Evolutionary conservation across 768 basidiomycete species (phyloP), one percentile per base, ranked within the genome.

Genomic region (Neoboletus subvelutipes): DNA sequence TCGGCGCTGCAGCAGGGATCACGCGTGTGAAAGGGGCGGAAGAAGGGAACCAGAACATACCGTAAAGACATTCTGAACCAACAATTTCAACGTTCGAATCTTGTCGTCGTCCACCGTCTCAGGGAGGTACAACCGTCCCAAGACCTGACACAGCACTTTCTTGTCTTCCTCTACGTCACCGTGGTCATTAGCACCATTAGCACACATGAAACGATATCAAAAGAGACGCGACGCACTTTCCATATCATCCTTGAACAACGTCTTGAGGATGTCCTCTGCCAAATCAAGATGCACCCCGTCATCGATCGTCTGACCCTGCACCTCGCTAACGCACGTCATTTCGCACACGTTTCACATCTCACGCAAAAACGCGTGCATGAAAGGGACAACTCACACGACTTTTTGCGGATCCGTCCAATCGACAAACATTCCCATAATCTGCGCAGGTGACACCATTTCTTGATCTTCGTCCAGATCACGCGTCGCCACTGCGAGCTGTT

Each of bases 321-420:
- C 62, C 42, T 78, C 77, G 26, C 82, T 82, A 22, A n/a, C 15
- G 1, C 18, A 28, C 31, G 20, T 45, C 24, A 43, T 15, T 40
- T 39, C 36, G 52, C 22, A 8, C 5, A 11, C 18, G 15, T 10
- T 52, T 9, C 29, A 13, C 15, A 8, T 7, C 24, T 17, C 28
- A 39, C 26, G 17, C 34, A 5, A 28, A 48, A 43, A 3, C 5
- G 17, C 18, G 17, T 8, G 22, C 29, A 31, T 63, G 17, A 61
- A 45, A 28, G 15, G 12, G 15, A 75, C 73, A 67, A 73, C 77
- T 76, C 65, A 82, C 66, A 83, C 79, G 36, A 82, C 80, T 65
- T 90, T 92, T 65, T 83, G 78, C 0, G 92, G 89, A 67, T 95
- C 88, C 4, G 89, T 91, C 93, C 94, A 96, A 61, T 94, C 92